Percentiles rank a stretch among this genome's conserved stretches.
Conservation (phyloP, 2,329 filamentous ascomycete species). For the Monilinia fructicola region DNA sequence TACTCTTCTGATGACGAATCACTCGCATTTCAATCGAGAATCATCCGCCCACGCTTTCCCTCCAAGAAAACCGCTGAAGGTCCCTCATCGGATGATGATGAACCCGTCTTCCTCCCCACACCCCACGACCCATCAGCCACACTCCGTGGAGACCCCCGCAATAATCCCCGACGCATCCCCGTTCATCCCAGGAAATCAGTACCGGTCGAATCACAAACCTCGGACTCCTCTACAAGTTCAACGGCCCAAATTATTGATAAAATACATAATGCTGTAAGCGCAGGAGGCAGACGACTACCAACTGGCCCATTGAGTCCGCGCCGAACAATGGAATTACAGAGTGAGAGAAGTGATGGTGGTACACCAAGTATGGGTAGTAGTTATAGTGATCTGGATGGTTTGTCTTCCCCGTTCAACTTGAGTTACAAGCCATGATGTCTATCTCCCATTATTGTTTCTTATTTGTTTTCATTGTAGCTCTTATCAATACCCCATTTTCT, state of each 20-base stretch:
- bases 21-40: conserved; percentile 35
- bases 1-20: conserved; percentile 33
- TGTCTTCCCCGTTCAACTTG: conserved; percentile 24
- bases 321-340: conserved; percentile 57
- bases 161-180: conserved; percentile 25
- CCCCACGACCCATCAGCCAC: conserved; percentile 38
- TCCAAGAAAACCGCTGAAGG: conserved; percentile 36
- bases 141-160: conserved; percentile 34
- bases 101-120: conserved; percentile 35
- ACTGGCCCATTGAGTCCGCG: conserved; percentile 56
- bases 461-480: conserved; percentile 10
- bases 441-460: conserved; percentile 6
- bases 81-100: conserved; percentile 36
- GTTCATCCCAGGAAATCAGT: conserved; percentile 30
- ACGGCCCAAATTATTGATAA: conserved; percentile 30
- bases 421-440: conserved; percentile 8
- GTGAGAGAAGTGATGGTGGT: conserved; percentile 67
- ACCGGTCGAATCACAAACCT: conserved; percentile 45
- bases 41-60: conserved; percentile 38
- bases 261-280: conserved; percentile 6
- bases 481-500: background rate
- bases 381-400: conserved; percentile 81
- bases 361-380: conserved; percentile 79
- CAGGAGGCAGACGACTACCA: conserved; percentile 24
- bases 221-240: conserved; percentile 62